Evolutionary conservation across 352 stramenopile species (phyloP), one percentile per base, ranked within the genome.

Genomic region (Pythium oligandrum): DNA sequence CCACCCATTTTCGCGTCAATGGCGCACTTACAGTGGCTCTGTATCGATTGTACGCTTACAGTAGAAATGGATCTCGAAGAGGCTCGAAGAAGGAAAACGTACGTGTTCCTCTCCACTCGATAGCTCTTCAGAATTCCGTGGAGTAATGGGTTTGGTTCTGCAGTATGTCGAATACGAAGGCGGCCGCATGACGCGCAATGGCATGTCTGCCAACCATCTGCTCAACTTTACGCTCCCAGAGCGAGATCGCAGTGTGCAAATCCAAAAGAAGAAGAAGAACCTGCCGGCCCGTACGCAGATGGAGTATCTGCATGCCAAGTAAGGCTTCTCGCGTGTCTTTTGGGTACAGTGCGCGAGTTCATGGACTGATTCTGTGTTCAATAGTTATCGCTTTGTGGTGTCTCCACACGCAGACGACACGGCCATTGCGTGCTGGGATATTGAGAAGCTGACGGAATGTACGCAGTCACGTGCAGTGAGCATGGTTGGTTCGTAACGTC

Each of bases 231-330:
- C 72, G 37, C 71, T 91, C 33, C 83, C 83, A 3, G 81, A 90
- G 57, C 78, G 83, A 37, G 51, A 60, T 2, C 55, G 64, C 39
- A 49, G 61, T 17, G 51, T 70, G 46, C 55, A 68, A 37, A 63
- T 73, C 43, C 78, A 77, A 55, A 89, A 86, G 63, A 92, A 90
- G 59, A 79, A 60, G 43, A 61, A 59, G 40, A 40, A 44, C 42
- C 67, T 39, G 2, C 63, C 66, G 26, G 63, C 77, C 49, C 79
- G 81, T 57, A 93, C 83, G 43, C 81, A 90, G 47, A 87, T 60
- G 62, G 81, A 93, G 68, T 93, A 88, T 55, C 75, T 93, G 11
- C 83, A 93, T 60, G 83, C 83, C 57, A 93, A 92, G 83, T 93
- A 36, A 33, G 58, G 51, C 33, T 8, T n/a, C 47, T 42, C 4